Percentiles rank a stretch among this genome's conserved stretches.
Conservation (phyloP, 345 rosid genomes). For the Reutealis trisperma region DNA sequence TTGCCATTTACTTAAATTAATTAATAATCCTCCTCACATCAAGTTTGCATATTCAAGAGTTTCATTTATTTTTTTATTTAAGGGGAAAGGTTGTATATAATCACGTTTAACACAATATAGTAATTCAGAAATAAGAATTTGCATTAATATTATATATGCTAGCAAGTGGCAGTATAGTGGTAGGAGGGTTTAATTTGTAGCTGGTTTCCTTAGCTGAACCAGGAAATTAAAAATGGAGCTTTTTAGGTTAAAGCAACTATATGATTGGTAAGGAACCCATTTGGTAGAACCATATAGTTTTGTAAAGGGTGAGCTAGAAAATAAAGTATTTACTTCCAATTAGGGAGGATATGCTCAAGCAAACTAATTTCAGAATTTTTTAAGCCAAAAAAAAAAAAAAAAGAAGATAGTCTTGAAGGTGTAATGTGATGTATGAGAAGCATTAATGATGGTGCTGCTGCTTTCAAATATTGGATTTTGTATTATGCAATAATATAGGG, state of each 20-base stretch:
- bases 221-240: not conserved
- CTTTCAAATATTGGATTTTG: not conserved
- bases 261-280: not conserved
- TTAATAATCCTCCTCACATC: too few relatives aligned
- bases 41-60: too few relatives aligned
- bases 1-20: too few relatives aligned
- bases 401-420: not conserved
- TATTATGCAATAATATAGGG: not conserved
- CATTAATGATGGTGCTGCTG: slow-evolving; percentile 1
- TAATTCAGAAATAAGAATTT: too few relatives aligned
- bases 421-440: slow-evolving; percentile 9
- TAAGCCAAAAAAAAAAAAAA: not conserved
- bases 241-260: not conserved
- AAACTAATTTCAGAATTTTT: not conserved
- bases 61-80: too few relatives aligned
- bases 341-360: not conserved
- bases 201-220: too few relatives aligned
- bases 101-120: not conserved
- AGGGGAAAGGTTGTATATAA: too few relatives aligned
- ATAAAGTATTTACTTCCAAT: not conserved
- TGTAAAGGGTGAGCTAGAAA: not conserved
- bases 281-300: too few relatives aligned
- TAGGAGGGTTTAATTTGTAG: too few relatives aligned
- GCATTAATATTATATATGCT: too few relatives aligned
- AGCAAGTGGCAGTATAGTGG: too few relatives aligned